These are phyloP conservation scores for Zygotorulaspora danielsina DNA, from an alignment of 805 yeast species.

Conservation along the genomic window DNA sequence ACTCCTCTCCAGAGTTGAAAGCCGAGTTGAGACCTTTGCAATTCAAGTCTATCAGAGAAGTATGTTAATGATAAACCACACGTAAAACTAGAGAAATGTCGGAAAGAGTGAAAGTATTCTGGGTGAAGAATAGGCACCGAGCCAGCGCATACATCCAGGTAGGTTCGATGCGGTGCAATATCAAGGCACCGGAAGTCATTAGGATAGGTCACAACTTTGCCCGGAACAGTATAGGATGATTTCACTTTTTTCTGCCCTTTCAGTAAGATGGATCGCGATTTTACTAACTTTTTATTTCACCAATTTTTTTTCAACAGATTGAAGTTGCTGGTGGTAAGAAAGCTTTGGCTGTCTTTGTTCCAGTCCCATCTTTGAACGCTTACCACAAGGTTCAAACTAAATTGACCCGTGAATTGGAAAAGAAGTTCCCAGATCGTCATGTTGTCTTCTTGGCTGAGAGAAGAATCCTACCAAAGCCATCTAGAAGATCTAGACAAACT, in stretches of 20 bases:
- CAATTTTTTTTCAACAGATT: slow-evolving; percentile 45
- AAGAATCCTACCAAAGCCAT: slow-evolving; percentile 98
- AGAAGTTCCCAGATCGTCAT: slow-evolving; percentile 99
- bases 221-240: too few relatives aligned
- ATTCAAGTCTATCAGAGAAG: slow-evolving; percentile 96
- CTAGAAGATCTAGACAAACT: slow-evolving; percentile 85
- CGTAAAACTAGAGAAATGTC: not conserved
- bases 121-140: not conserved
- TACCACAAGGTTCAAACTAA: slow-evolving; percentile 97
- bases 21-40: slow-evolving; percentile 98
- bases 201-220: too few relatives aligned
- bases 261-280: not conserved
- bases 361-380: slow-evolving; percentile 86
- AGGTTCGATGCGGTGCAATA: too few relatives aligned
- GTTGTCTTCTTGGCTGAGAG: slow-evolving; percentile 99
- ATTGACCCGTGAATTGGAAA: slow-evolving; percentile 98
- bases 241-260: too few relatives aligned
- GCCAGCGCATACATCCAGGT: too few relatives aligned
- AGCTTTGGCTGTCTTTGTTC: slow-evolving; percentile 97
- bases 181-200: not conserved
- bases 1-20: slow-evolving; percentile 90
- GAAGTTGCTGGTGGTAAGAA: slow-evolving; percentile 98
- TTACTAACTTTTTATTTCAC: slow-evolving; percentile 23
- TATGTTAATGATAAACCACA: slow-evolving; percentile 32
- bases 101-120: not conserved